Conservation (phyloP, 225 moss, liverwort and hornwort genomes). For the Lunularia cruciata region DNA sequence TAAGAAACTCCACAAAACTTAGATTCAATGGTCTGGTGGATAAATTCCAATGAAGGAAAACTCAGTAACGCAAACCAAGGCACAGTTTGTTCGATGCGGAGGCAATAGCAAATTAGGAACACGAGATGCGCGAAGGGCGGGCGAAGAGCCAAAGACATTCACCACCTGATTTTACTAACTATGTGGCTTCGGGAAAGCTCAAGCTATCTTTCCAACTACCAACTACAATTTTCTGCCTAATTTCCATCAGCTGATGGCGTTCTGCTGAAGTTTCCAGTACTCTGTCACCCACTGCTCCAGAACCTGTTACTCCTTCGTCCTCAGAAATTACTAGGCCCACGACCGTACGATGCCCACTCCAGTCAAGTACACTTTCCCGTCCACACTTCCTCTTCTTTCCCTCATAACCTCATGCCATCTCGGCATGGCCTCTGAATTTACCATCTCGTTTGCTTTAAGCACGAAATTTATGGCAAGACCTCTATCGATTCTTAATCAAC, state of each 20-base stretch:
- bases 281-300: constrained; percentile 1
- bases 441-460: no score
- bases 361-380: background rate
- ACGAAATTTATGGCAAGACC: no score
- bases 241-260: background rate
- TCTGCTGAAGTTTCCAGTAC: no score
- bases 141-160: no score
- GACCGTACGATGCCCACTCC: background rate
- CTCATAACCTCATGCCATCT: background rate
- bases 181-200: no score
- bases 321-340: background rate
- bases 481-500: no score
- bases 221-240: no score
- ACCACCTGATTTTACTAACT: no score
- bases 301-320: background rate
- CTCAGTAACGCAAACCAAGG: no score
- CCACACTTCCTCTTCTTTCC: background rate
- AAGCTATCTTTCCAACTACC: background rate
- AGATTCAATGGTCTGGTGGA: background rate
- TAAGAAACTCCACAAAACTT: background rate
- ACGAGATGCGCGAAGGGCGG: background rate
- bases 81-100: no score
- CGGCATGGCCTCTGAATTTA: background rate
- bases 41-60: background rate
- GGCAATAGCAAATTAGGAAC: no score